Evolutionary conservation across 768 basidiomycete species (phyloP), one percentile per base, ranked within the genome.

Genomic region (Paxillus rubicundulus): DNA sequence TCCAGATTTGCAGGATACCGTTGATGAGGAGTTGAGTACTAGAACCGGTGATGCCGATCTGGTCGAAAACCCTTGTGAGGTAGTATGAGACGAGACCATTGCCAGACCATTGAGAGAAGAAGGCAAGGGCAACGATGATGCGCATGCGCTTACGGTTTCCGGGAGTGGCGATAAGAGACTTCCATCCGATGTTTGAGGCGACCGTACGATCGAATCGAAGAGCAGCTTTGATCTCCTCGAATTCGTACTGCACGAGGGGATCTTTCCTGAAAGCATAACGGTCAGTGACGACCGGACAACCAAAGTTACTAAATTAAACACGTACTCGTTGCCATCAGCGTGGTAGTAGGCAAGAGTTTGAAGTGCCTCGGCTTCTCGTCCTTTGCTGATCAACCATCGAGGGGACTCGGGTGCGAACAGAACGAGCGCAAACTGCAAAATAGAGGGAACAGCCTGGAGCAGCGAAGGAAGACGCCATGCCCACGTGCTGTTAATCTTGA

Each of bases 51-150:
- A 89, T 84, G 52, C 85, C 85, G 50, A 88, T 84, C 52, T 79
- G 74, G 55, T 77, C 67, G 68, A 92, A 82, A 47, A 92, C 84
- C 67, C 80, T 76, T 72, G 76, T 85, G 62, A 92, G 81, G 74
- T 92, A 92, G 76, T 86, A 90, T 7, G 86, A 89, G 46, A 89
- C 85, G 49, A 92, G 84, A 63, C 89, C 89, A 61, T 90, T 90
- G 13, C 87, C 89, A 9, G 86, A 89, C 89, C 87, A 90, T 61
- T 89, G 86, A 2, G 87, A 89, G 78, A 91, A 89, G 78, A 87
- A 87, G 43, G 86, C 87, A 50, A 91, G 73, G 43, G 85, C 85
- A 56, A 87, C 65, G 67, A 92, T 86, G 67, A 91, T 86, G 50
- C 79, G 71, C 78, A 92, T 78, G 52, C 91, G 87, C 69, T 76